These are phyloP conservation scores for Botrytis tulipae DNA, from an alignment of 2,329 filamentous ascomycete genomes.

Conservation along the genomic window DNA sequence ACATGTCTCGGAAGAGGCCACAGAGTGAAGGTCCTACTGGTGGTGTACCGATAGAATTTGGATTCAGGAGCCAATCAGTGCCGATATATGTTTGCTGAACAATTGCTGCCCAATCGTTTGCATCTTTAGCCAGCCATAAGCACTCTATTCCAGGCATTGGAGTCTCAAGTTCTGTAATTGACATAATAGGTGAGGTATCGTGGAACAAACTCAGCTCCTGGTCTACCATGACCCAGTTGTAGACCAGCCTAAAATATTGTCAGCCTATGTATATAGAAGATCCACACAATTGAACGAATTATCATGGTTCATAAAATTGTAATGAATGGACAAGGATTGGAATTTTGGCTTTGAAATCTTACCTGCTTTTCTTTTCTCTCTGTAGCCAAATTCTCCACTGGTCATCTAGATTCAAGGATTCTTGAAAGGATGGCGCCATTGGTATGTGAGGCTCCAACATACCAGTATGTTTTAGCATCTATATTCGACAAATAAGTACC, in stretches of 20 bases:
- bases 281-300: neutral
- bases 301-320: neutral
- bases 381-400: slow-evolving; percentile 65
- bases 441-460: slow-evolving; percentile 56
- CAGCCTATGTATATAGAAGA: neutral
- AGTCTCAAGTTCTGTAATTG: slow-evolving; percentile 62
- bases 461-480: slow-evolving; percentile 69
- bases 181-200: slow-evolving; percentile 60
- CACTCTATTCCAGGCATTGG: slow-evolving; percentile 61
- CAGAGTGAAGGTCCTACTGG: slow-evolving; percentile 57
- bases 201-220: slow-evolving; percentile 69
- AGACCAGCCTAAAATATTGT: slow-evolving; percentile 55
- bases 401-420: slow-evolving; percentile 46
- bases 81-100: slow-evolving; percentile 60
- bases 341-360: slow-evolving; percentile 32
- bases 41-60: slow-evolving; percentile 44
- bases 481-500: neutral
- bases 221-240: slow-evolving; percentile 73
- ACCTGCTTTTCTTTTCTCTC: slow-evolving; percentile 62
- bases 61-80: slow-evolving; percentile 39
- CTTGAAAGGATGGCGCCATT: slow-evolving; percentile 44
- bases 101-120: slow-evolving; percentile 57
- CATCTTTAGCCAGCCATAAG: slow-evolving; percentile 60
- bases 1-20: slow-evolving; percentile 66
- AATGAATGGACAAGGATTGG: neutral